phyloP scores from a whole-genome alignment of 1,284 basidiomycete species.

The Cryptococcus neoformans region DNA sequence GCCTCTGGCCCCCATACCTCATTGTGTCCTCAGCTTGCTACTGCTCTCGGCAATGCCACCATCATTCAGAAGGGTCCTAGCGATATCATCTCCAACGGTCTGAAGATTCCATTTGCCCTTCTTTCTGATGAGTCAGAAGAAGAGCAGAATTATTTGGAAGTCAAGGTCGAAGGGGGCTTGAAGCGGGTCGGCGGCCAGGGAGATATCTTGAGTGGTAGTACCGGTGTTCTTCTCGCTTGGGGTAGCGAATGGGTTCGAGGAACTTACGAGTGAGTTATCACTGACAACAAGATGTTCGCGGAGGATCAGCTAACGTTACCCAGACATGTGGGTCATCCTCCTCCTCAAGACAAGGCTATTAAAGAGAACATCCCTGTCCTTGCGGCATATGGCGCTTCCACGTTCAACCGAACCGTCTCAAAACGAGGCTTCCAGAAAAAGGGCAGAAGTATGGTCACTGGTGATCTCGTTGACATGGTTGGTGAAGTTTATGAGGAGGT shows the following conservation, averaged over 20 bases:
- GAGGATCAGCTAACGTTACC: not conserved
- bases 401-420: constrained; percentile 81
- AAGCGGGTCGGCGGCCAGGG: constrained; percentile 96
- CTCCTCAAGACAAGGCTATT: constrained; percentile 53
- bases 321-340: constrained; percentile 52
- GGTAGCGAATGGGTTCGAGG: constrained; percentile 85
- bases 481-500: constrained; percentile 68
- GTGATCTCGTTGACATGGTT: constrained; percentile 80
- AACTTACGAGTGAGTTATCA: constrained; percentile 55
- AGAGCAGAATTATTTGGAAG: constrained; percentile 54
- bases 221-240: constrained; percentile 91
- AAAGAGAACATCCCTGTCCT: constrained; percentile 67
- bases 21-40: constrained; percentile 64
- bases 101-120: constrained; percentile 29
- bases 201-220: constrained; percentile 82
- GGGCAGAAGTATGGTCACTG: constrained; percentile 80
- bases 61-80: constrained; percentile 84
- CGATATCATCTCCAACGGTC: constrained; percentile 55
- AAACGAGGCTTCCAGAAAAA: constrained; percentile 68
- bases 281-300: no score
- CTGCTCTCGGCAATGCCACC: constrained; percentile 76
- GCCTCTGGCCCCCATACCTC: constrained; percentile 49
- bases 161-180: constrained; percentile 72
- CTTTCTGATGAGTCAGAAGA: constrained; percentile 5
- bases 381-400: constrained; percentile 81